Evolutionary conservation across 257 asterid genomes (phyloP), one percentile per base, ranked within the genome.

Genomic region (Leptodermis oblonga): DNA sequence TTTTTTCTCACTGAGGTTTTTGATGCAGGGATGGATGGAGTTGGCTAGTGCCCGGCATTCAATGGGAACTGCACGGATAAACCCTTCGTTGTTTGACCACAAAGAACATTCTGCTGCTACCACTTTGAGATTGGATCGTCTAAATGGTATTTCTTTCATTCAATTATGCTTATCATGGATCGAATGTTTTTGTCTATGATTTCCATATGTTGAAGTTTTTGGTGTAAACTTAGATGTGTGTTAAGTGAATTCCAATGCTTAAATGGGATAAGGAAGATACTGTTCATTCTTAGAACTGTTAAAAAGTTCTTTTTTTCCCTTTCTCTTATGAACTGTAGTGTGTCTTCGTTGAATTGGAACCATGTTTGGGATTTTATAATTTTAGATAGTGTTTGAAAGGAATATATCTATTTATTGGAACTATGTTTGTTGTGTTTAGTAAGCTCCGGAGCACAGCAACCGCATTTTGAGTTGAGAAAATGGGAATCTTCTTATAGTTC

Each of bases 21-120:
- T 71, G 43, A 53, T 65, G 28, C 58, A 93, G 97, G 97, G 97
- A 67, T 90, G 96, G 96, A 79, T 93, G 69, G 97, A 93, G 46
- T 78, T 90, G 70, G 95, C 97, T 7, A 85, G 97, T 75, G 97
- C 97, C 63, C 84, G 97, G 61, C 90, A 82, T 71, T 90, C 96
- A 1, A 90, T 93, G 97, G 97, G 98, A 12, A 56, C 88, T 55
- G 85, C 93, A 56, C 96, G 98, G 61, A 81, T 93, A 77, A 87
- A 78, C 70, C 78, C 89, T 70, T 65, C 88, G 70, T 74, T 87
- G 76, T 86, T 87, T 70, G 84, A 90, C 78, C 95, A 79, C 82
- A 90, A 93, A 73, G 54, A 85, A 59, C 98, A 90, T 81, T 76
- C 76, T 62, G 97, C 98, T 72, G 79, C 97, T 45, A 90, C 97